Conservation (phyloP, 1,284 basidiomycete species). For the Trichosporon faecale region DNA sequence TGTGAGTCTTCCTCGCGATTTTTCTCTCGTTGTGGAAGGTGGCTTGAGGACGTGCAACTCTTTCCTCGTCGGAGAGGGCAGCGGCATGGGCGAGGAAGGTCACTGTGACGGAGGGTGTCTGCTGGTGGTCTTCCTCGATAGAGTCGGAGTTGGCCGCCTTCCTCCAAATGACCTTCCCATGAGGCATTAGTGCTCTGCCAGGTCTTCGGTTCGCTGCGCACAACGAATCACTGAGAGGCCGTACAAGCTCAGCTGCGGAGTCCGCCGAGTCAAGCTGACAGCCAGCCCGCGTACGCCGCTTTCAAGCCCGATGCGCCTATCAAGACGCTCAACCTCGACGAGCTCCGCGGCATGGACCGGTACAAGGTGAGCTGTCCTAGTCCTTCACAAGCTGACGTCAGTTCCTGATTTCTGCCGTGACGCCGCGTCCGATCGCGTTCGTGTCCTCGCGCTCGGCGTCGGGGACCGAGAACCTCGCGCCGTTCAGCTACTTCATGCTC, state of each 20-base stretch:
- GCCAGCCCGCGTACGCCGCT: conserved; percentile 44
- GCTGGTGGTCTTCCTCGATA: too few species aligned
- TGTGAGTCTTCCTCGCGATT: conserved; percentile 26
- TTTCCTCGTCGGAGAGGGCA: too few species aligned
- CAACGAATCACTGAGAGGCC: too few species aligned
- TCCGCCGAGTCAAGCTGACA: not conserved
- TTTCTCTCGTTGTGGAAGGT: too few species aligned
- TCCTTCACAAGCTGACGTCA: not conserved
- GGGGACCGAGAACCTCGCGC: conserved; percentile 59
- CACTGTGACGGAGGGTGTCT: too few species aligned
- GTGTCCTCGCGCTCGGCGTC: conserved; percentile 62
- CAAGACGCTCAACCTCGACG: conserved; percentile 59
- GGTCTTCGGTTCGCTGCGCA: too few species aligned
- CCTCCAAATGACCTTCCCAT: too few species aligned
- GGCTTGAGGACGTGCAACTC: too few species aligned
- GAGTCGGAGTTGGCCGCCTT: not conserved
- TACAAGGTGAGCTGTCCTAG: conserved; percentile 52
- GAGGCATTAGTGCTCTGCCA: too few species aligned
- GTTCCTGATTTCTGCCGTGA: conserved; percentile 13
- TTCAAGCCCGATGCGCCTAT: conserved; percentile 52
- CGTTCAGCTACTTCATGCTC: conserved; percentile 51
- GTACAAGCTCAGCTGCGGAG: not conserved
- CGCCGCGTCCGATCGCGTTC: conserved; percentile 66
- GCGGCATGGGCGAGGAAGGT: too few species aligned
- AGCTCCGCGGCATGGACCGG: conserved; percentile 48